These are phyloP conservation scores for Cordyceps cateniannulata DNA, from an alignment of 2,329 filamentous ascomycete species.

Conservation along the genomic window DNA sequence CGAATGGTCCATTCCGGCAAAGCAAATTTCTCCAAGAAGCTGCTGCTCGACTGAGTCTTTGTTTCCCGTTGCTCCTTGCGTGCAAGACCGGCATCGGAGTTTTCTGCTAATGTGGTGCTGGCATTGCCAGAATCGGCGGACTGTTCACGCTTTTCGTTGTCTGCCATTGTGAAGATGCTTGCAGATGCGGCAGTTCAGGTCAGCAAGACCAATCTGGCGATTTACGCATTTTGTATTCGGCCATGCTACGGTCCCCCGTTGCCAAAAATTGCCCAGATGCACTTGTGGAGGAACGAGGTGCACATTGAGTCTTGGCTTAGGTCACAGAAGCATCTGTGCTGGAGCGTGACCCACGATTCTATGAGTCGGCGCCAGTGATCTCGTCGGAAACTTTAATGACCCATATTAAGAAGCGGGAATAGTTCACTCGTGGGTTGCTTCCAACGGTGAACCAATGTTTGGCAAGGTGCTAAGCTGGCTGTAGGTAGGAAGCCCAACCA, in stretches of 20 bases:
- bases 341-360: not conserved
- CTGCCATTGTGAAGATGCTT: not conserved
- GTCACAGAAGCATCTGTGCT: slow-evolving; percentile 6
- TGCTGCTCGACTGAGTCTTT: not conserved
- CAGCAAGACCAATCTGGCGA: too few relatives aligned
- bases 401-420: slow-evolving; percentile 6
- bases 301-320: slow-evolving; percentile 6
- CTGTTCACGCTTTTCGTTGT: not conserved
- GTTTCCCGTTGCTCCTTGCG: not conserved
- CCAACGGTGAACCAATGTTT: not conserved
- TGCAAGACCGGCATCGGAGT: not conserved
- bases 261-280: not conserved
- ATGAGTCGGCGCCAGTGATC: not conserved
- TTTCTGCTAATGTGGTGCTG: not conserved
- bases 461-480: not conserved
- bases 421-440: not conserved
- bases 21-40: slow-evolving; percentile 17
- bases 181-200: not conserved
- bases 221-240: not conserved
- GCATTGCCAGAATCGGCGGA: not conserved
- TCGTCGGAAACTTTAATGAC: not conserved
- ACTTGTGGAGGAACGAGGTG: slow-evolving; percentile 3
- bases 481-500: too few relatives aligned
- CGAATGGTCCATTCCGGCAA: slow-evolving; percentile 18
- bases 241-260: not conserved